Base-by-base conservation (phyloP, 1,284 basidiomycete species). In the Cutaneotrichosporon arboriforme region DNA sequence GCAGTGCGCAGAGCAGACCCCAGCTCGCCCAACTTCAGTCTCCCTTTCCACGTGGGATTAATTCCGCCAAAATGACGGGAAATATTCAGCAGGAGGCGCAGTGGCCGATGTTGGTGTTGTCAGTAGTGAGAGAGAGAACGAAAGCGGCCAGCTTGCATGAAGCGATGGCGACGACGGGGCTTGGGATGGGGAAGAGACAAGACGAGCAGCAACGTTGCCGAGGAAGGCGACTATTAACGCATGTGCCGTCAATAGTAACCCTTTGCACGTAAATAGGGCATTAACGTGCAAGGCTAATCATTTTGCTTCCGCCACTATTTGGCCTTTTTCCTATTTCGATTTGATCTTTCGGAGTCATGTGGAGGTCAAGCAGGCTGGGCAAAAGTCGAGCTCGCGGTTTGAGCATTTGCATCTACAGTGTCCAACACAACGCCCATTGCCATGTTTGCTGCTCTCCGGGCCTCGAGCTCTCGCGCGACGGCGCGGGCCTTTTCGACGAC, bases 371-470 rank as follows among this genome's bases (percentile, higher is more conserved):
- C 26, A 18, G 1, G 7, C 17, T 17, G 17, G 35, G 22, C 45
- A 46, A 46, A 46, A 46, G 45, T 46, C 45, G 33, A 46, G 22
- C 18, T 17, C 12, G 9, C 3, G 20, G 20, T 17, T 41, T 22
- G 39, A n/a, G n/a, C n/a, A n/a, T n/a, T n/a, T n/a, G n/a, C n/a
- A n/a, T n/a, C n/a, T n/a, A 41, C 14, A 41, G 8, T 17, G 5
- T 12, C 15, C 40, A 13, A 50, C 36, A 14, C 46, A 33, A 18
- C 26, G 39, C 36, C 14, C 20, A 22, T 14, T 21, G 31, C 18
- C 21, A 66, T 66, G 64, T 43, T 62, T 44, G 51, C 61, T 42
- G 54, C 58, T 10, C 55, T 66, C 44, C 52, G 61, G 53, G 63
- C 64, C 34, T 66, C 64, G 15, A 55, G 58, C 14, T 66, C 64